Conservation (phyloP, 176 grass and related monocot species). For the Lolium rigidum region DNA sequence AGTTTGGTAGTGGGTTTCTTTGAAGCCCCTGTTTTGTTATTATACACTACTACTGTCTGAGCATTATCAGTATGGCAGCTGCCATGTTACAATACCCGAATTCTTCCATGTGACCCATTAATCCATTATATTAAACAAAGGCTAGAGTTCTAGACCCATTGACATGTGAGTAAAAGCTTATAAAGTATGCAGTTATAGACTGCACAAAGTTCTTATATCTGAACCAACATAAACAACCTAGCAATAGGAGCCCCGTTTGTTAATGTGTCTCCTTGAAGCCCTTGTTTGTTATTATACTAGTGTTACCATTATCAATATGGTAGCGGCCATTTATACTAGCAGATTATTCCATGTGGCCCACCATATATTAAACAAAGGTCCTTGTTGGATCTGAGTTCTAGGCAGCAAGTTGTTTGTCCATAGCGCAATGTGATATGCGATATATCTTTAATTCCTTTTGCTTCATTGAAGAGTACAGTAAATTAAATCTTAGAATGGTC, state of each 20-base stretch:
- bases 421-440: conserved; percentile 17
- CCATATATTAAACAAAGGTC: conserved; percentile 30
- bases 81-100: background rate
- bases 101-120: background rate
- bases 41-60: background rate
- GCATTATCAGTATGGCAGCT: background rate
- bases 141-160: background rate
- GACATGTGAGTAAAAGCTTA: conserved; percentile 1
- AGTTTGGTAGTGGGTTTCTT: background rate
- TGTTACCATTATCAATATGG: conserved; percentile 15
- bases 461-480: background rate
- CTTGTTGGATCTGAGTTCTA: conserved; percentile 22
- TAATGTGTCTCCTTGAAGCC: conserved; percentile 28
- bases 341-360: conserved; percentile 39
- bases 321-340: conserved; percentile 14
- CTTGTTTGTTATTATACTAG: conserved; percentile 1
- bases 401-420: background rate
- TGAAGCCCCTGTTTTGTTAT: background rate
- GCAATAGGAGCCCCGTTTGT: background rate
- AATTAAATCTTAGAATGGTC: background rate
- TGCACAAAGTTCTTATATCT: background rate
- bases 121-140: background rate
- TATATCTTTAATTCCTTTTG: conserved; percentile 9
- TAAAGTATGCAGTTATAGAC: background rate
- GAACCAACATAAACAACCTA: conserved; percentile 25